A percentile compares a stretch with the other conserved stretches of the same genome.
Evolutionary conservation across 169 alveolate genomes (phyloP).

Genomic region (Plasmodium adleri): DNA sequence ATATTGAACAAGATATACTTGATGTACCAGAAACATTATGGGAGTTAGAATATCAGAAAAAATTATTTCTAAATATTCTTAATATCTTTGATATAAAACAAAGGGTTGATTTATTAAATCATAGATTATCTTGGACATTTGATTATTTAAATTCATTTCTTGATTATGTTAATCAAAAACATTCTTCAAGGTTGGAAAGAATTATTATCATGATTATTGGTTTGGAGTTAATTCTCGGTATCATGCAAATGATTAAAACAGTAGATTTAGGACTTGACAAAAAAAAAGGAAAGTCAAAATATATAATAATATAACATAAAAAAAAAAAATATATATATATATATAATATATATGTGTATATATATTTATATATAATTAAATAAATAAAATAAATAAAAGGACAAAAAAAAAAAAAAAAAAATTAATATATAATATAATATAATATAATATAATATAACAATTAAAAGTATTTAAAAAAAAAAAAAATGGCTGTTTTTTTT

Average conservation of each 20-base stretch:
- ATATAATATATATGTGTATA: not conserved
- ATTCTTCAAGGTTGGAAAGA: constrained; percentile 83
- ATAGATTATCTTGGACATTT: constrained; percentile 81
- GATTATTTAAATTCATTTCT: constrained; percentile 82
- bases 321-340: constrained; percentile 7
- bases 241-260: constrained; percentile 74
- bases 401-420: too few relatives aligned
- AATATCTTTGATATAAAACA: constrained; percentile 78
- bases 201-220: constrained; percentile 81
- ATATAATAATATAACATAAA: constrained; percentile 11
- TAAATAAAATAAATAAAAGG: not conserved
- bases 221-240: constrained; percentile 81
- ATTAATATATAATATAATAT: not conserved
- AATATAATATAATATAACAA: not conserved
- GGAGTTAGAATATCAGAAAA: constrained; percentile 82
- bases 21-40: constrained; percentile 83
- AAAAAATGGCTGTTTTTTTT: not conserved
- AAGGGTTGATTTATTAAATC: constrained; percentile 83
- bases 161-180: constrained; percentile 83
- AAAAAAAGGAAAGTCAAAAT: not conserved
- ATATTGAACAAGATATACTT: constrained; percentile 77
- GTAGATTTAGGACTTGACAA: constrained; percentile 7
- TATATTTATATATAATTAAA: not conserved
- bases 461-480: not conserved
- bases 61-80: constrained; percentile 75